phyloP scores from a whole-genome alignment of 208 protist species.

The Leptomonas seymouri region DNA sequence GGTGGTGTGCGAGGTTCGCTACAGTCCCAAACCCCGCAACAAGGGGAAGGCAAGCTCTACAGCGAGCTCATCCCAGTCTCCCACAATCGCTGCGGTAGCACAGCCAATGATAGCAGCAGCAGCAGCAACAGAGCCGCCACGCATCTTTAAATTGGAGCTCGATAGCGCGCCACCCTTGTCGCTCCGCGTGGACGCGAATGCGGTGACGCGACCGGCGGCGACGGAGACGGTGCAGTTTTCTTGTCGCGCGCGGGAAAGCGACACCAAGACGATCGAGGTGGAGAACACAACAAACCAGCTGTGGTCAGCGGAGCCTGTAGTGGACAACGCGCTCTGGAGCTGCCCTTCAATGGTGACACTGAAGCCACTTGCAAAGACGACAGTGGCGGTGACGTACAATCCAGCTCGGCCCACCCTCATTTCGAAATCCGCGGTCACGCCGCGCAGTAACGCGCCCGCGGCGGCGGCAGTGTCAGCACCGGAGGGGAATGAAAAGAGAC shows the following conservation, averaged over 20 bases:
- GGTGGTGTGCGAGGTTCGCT: constrained; percentile 88
- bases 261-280: constrained; percentile 69
- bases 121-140: constrained; percentile 29
- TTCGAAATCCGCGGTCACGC: not conserved
- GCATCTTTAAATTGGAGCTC: constrained; percentile 68
- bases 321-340: constrained; percentile 88
- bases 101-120: constrained; percentile 4
- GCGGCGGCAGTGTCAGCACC: not conserved
- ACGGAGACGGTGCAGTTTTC: constrained; percentile 77
- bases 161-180: constrained; percentile 76
- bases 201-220: constrained; percentile 67
- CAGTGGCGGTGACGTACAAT: constrained; percentile 86
- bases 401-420: constrained; percentile 77
- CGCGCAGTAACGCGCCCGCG: not conserved
- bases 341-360: constrained; percentile 69
- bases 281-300: constrained; percentile 74
- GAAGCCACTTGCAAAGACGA: constrained; percentile 60
- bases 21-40: constrained; percentile 46
- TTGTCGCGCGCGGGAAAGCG: constrained; percentile 78
- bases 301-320: constrained; percentile 88
- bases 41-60: constrained; percentile 6
- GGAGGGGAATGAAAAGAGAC: constrained; percentile 1
- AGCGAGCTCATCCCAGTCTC: not conserved
- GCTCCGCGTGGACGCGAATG: constrained; percentile 88
- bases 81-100: not conserved